These are phyloP conservation scores for Aspergillus hancockii DNA, from an alignment of 495 filamentous ascomycete genomes.

Conservation along the genomic window DNA sequence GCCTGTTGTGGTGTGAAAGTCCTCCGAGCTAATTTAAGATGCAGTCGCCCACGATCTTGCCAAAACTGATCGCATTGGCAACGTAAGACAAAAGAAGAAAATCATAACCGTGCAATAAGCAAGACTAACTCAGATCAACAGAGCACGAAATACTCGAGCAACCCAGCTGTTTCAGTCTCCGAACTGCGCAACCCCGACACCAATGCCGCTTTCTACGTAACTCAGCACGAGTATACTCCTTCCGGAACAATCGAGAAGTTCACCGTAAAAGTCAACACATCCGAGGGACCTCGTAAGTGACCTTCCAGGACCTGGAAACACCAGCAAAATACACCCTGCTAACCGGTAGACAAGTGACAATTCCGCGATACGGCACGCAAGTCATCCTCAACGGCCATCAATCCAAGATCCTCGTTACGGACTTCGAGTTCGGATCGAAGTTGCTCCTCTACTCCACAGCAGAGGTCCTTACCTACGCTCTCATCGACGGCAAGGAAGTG, in stretches of 20 bases:
- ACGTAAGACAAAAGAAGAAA: constrained; percentile 26
- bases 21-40: neutral
- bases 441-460: constrained; percentile 61
- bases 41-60: constrained; percentile 49
- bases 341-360: constrained; percentile 29
- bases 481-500: constrained; percentile 48
- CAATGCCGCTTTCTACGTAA: constrained; percentile 57
- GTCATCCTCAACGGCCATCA: constrained; percentile 58
- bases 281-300: constrained; percentile 36
- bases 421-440: constrained; percentile 52
- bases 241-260: constrained; percentile 49
- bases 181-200: constrained; percentile 59
- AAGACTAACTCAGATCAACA: neutral
- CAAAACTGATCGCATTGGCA: constrained; percentile 53
- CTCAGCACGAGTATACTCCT: constrained; percentile 51
- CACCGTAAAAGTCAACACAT: constrained; percentile 54
- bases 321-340: neutral
- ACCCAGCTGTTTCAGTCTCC: constrained; percentile 42
- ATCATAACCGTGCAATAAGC: neutral
- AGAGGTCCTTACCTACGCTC: constrained; percentile 55
- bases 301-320: neutral
- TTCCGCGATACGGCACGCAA: constrained; percentile 38
- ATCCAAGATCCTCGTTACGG: constrained; percentile 61
- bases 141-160: constrained; percentile 55
- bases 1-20: neutral